phyloP scores from a whole-genome alignment of 768 basidiomycete genomes.

The Tricholoma sp. region DNA sequence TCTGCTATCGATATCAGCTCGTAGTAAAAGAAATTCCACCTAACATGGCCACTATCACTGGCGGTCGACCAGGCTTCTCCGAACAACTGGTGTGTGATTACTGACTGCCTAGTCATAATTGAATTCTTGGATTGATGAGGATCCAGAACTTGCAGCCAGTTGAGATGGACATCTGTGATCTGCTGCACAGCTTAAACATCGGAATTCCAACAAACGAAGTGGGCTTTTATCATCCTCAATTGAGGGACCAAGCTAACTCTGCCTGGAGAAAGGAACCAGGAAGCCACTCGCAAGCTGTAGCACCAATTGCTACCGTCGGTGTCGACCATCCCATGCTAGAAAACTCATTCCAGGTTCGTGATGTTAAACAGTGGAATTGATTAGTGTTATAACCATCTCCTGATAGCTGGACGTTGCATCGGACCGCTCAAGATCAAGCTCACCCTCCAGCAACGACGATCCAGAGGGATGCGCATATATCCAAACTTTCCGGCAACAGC shows the following conservation, averaged over 20 bases:
- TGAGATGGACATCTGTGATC: slow-evolving; percentile 48
- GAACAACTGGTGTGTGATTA: not conserved
- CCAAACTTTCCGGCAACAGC: slow-evolving; percentile 50
- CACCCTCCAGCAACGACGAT: slow-evolving; percentile 29
- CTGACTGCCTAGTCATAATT: not conserved
- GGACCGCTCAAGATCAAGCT: slow-evolving; percentile 40
- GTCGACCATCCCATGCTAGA: slow-evolving; percentile 41
- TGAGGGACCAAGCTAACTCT: slow-evolving; percentile 12
- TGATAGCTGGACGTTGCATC: slow-evolving; percentile 38
- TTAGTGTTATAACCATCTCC: not conserved
- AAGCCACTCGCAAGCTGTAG: slow-evolving; percentile 23
- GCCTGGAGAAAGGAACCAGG: slow-evolving; percentile 41
- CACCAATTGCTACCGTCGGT: not conserved
- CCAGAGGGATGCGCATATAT: slow-evolving; percentile 58
- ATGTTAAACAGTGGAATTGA: not conserved
- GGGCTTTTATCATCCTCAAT: slow-evolving; percentile 10
- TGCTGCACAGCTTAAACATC: slow-evolving; percentile 48
- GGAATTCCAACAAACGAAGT: slow-evolving; percentile 29
- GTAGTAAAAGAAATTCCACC: not conserved
- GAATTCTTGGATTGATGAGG: not conserved
- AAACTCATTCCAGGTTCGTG: slow-evolving; percentile 38
- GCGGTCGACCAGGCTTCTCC: not conserved
- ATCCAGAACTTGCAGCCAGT: slow-evolving; percentile 7
- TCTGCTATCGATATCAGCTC: not conserved
- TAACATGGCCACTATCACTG: not conserved